phyloP scores from a whole-genome alignment of 2,329 filamentous ascomycete genomes.

The Trichoderma simmonsii region DNA sequence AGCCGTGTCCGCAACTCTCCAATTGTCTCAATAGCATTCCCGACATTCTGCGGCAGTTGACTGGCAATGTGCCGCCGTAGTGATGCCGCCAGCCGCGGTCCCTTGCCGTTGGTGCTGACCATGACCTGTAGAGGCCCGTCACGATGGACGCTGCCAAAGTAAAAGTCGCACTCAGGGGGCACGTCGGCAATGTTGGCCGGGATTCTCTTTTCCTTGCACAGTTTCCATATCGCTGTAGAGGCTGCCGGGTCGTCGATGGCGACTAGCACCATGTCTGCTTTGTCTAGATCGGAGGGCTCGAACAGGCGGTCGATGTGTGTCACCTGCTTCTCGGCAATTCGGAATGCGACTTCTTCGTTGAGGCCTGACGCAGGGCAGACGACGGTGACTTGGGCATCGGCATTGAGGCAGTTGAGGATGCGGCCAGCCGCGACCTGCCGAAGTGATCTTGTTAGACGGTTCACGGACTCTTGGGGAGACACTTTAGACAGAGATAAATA shows the following conservation, averaged over 20 bases:
- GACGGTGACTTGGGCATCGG: slow-evolving; percentile 85
- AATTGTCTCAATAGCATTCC: slow-evolving; percentile 80
- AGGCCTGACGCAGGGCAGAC: slow-evolving; percentile 77
- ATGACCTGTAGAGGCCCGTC: slow-evolving; percentile 96
- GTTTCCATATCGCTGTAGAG: slow-evolving; percentile 87
- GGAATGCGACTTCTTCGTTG: slow-evolving; percentile 83
- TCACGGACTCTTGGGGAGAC: background rate
- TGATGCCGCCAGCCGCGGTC: slow-evolving; percentile 83
- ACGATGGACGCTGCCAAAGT: slow-evolving; percentile 93
- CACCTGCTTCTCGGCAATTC: slow-evolving; percentile 72
- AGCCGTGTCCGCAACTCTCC: slow-evolving; percentile 77
- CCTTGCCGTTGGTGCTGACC: slow-evolving; percentile 98
- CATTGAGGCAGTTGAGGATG: slow-evolving; percentile 90
- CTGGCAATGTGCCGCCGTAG: slow-evolving; percentile 79
- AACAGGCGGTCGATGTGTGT: slow-evolving; percentile 80
- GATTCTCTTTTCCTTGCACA: slow-evolving; percentile 81
- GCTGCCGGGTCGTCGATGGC: slow-evolving; percentile 91
- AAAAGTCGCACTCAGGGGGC: slow-evolving; percentile 95
- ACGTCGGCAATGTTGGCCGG: slow-evolving; percentile 97
- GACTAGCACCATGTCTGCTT: slow-evolving; percentile 81
- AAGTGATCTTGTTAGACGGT: slow-evolving; percentile 20
- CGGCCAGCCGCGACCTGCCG: slow-evolving; percentile 87
- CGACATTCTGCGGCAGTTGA: slow-evolving; percentile 72
- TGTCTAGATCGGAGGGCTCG: slow-evolving; percentile 79
- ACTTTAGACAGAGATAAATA: background rate